phyloP scores from a whole-genome alignment of 495 filamentous ascomycete genomes.

The Penicillium samsonianum region DNA sequence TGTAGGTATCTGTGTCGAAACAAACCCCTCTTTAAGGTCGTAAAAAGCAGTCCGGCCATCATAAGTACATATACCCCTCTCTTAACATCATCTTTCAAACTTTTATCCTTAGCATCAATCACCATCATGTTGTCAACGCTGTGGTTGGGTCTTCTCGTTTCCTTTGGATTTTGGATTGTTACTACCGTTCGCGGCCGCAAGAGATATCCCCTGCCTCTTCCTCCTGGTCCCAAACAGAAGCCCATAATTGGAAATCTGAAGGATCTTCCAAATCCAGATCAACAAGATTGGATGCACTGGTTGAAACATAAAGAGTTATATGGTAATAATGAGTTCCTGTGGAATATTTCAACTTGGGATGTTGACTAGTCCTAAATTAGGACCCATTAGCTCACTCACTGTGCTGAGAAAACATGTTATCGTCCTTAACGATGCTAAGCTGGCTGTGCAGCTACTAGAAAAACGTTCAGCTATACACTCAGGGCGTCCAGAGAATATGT shows the following conservation, averaged over 20 bases:
- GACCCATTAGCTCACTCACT: constrained; percentile 56
- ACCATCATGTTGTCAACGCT: not conserved
- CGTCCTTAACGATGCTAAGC: constrained; percentile 46
- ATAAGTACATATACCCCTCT: not conserved
- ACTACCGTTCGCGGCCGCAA: not conserved
- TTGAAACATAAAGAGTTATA: constrained; percentile 50
- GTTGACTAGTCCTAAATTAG: constrained; percentile 13
- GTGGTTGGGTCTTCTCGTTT: not conserved
- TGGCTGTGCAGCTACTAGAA: constrained; percentile 48
- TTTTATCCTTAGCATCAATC: not conserved
- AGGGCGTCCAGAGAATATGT: constrained; percentile 38
- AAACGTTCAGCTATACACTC: constrained; percentile 49
- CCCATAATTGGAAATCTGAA: constrained; percentile 52
- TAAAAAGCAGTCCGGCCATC: not conserved
- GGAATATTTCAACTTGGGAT: not conserved
- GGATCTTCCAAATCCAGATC: constrained; percentile 42
- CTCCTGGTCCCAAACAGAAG: constrained; percentile 46
- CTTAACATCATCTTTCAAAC: not conserved
- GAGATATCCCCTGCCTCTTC: constrained; percentile 30
- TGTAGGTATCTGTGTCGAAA: too few relatives aligned
- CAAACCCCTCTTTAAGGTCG: not conserved
- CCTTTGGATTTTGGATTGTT: not conserved
- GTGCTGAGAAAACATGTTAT: constrained; percentile 50
- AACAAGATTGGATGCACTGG: constrained; percentile 51
- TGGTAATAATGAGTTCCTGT: constrained; percentile 20